Evolutionary conservation across 371 early-diverging fungal genomes (phyloP), one percentile per base, ranked within the genome.

Genomic region (Rhizomucor miehei): DNA sequence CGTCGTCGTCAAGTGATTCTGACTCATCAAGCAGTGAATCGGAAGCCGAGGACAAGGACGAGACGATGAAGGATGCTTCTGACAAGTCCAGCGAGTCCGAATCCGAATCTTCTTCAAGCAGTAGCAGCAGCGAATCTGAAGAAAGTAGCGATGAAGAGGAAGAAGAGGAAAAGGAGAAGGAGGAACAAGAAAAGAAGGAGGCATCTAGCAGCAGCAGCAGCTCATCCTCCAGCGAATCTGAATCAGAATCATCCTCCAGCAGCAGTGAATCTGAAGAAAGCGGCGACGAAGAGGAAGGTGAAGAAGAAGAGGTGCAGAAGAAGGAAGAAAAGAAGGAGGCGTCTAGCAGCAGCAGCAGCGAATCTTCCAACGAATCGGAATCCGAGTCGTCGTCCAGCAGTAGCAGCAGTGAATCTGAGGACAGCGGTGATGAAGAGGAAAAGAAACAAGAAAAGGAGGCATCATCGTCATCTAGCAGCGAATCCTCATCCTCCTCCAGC

Each of bases 141-240:
- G 46, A 20, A 46, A 40, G 29, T 17, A 52, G 52, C 52, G 43
- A 41, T 19, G 59, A 59, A 13, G 17, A 19, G 14, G 44, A 44
- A 14, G n/a, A n/a, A 14, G 51, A 50, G 17, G 41, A 48, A 10
- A 44, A 56, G 16, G 25, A 21, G 41, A 44, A 48, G 21, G 48
- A 39, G 21, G 45, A 51, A 35, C 53, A 40, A 17, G 37, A 44
- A 19, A 57, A 58, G 38, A 46, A 59, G 20, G 35, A 16, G 5
- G 59, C 57, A 34, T 59, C 52, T 23, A 57, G 57, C 20, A 51
- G 56, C 49, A 60, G 60, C 17, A 37, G 38, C 47, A 54, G 54
- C 23, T 56, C 56, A 16, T 36, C 37, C 6, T 43, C 44, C 36
- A 44, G 52, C 52, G 10, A n/a, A n/a, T n/a, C n/a, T n/a, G n/a